Conservation (phyloP, 805 yeast genomes). For the Saccharomycopsis lassenensis region DNA sequence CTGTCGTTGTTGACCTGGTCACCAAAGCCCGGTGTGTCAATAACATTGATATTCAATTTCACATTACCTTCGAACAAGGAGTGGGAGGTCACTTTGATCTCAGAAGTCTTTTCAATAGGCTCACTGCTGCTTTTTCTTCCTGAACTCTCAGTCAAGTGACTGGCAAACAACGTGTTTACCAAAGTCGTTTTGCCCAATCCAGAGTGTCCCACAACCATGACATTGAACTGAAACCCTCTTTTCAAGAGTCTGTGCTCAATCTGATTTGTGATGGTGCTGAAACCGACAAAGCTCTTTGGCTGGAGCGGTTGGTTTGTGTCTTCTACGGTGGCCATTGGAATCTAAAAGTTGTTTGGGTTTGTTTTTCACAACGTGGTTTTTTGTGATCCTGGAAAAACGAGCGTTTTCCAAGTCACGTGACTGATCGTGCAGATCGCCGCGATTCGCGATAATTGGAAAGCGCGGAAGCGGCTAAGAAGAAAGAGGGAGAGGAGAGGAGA, state of each 20-base stretch:
- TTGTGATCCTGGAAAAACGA: too few species aligned
- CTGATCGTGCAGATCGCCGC: too few species aligned
- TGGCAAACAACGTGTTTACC: conserved; percentile 80
- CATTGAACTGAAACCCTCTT: conserved; percentile 87
- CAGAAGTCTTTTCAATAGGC: conserved; percentile 79
- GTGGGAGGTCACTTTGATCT: conserved; percentile 63
- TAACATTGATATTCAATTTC: conserved; percentile 70
- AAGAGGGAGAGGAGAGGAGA: too few species aligned
- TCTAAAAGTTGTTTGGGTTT: too few species aligned
- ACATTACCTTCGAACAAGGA: conserved; percentile 78
- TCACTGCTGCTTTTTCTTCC: conserved; percentile 62
- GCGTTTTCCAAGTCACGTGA: too few species aligned
- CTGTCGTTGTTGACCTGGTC: conserved; percentile 92
- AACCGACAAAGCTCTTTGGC: conserved; percentile 83
- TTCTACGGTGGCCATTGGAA: too few species aligned
- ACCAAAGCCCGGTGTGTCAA: conserved; percentile 97
- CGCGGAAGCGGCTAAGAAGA: too few species aligned
- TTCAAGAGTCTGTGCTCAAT: conserved; percentile 86
- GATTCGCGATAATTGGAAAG: too few species aligned
- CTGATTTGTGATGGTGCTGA: conserved; percentile 91
- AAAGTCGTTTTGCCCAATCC: conserved; percentile 93
- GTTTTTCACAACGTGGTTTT: too few species aligned
- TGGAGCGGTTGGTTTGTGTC: conserved; percentile 21
- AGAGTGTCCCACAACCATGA: conserved; percentile 88
- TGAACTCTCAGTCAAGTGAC: conserved; percentile 61